Evolutionary conservation across 2,329 filamentous ascomycete genomes (phyloP).

Genomic region (Cercospora sesami): DNA sequence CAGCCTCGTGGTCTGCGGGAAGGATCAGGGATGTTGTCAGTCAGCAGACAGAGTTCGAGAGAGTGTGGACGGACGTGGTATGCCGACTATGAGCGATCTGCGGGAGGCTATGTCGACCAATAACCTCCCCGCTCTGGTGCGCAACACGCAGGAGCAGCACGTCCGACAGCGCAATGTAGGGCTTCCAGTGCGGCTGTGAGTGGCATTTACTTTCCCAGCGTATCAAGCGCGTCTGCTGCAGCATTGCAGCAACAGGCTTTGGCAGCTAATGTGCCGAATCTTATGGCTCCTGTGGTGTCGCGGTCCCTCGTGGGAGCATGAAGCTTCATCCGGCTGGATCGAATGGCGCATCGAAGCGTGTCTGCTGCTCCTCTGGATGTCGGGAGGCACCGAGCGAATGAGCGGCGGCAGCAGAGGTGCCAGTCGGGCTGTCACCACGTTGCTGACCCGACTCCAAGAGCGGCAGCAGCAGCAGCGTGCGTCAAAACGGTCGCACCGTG

Average conservation of each 20-base stretch:
- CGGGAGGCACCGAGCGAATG: slow-evolving; percentile 10
- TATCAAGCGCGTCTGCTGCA: not conserved
- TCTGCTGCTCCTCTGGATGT: slow-evolving; percentile 8
- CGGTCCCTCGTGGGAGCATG: slow-evolving; percentile 15
- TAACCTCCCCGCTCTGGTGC: not conserved
- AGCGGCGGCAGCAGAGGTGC: slow-evolving; percentile 2
- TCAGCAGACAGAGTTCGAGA: slow-evolving; percentile 19
- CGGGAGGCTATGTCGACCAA: not conserved
- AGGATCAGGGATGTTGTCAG: slow-evolving; percentile 15
- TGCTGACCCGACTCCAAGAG: slow-evolving; percentile 5
- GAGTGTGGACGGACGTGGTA: slow-evolving; percentile 7
- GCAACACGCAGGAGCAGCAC: not conserved
- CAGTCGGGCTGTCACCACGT: not conserved
- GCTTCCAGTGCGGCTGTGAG: slow-evolving; percentile 6
- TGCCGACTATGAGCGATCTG: slow-evolving; percentile 5
- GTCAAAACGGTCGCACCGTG: not conserved
- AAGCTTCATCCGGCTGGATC: slow-evolving; percentile 17
- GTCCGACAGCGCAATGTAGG: slow-evolving; percentile 4
- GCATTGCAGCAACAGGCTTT: not conserved
- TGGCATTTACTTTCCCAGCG: not conserved
- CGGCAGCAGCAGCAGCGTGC: not conserved
- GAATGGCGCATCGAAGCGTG: slow-evolving; percentile 13
- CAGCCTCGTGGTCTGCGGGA: slow-evolving; percentile 19
- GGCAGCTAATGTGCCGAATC: slow-evolving; percentile 4
- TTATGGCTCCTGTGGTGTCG: slow-evolving; percentile 13